phyloP scores from a whole-genome alignment of 2,329 filamentous ascomycete species.

The Xylaria sp. region DNA sequence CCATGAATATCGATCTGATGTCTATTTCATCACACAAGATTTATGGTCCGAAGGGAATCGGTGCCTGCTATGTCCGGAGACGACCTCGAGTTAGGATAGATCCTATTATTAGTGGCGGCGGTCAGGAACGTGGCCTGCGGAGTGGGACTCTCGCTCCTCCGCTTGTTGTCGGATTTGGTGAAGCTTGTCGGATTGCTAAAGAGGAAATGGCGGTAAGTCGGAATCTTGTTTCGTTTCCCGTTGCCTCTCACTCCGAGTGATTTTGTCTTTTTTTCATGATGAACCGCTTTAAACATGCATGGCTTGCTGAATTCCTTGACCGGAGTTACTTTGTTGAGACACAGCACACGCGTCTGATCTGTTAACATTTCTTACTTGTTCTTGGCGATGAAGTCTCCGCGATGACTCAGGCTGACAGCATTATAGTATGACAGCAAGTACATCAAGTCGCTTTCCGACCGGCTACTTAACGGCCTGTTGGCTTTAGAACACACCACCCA shows the following conservation, averaged over 20 bases:
- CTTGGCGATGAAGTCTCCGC: not conserved
- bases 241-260: conserved; percentile 23
- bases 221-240: conserved; percentile 36
- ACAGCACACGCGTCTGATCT: conserved; percentile 75
- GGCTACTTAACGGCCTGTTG: conserved; percentile 83
- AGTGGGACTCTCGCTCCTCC: conserved; percentile 94
- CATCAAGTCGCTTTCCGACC: conserved; percentile 83
- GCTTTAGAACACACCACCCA: conserved; percentile 91
- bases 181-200: conserved; percentile 91
- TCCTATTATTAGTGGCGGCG: conserved; percentile 94
- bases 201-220: conserved; percentile 87
- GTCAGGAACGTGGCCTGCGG: conserved; percentile 92
- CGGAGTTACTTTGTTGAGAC: conserved; percentile 67
- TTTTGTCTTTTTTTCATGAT: conserved; percentile 66
- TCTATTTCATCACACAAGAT: conserved; percentile 99
- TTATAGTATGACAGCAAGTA: conserved; percentile 89
- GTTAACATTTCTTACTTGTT: conserved; percentile 34
- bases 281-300: conserved; percentile 88
- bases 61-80: conserved; percentile 94
- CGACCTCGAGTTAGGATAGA: conserved; percentile 93
- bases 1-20: conserved; percentile 98
- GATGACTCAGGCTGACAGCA: conserved; percentile 18
- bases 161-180: conserved; percentile 90
- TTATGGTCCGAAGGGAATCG: conserved; percentile 96
- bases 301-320: conserved; percentile 85